Conservation (phyloP, 2,329 filamentous ascomycete genomes). For the Penicillium sp. region DNA sequence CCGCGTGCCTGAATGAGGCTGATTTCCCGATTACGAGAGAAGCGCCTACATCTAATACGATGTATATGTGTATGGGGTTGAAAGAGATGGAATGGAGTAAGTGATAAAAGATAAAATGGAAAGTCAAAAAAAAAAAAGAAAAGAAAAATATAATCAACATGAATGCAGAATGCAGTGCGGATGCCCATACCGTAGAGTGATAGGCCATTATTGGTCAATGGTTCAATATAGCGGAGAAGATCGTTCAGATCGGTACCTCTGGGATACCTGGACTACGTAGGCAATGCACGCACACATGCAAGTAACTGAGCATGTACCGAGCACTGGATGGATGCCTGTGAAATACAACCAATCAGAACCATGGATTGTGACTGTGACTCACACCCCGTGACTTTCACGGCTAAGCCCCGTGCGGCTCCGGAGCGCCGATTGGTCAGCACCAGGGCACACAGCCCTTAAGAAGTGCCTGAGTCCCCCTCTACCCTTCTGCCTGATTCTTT, state of each 20-base stretch:
- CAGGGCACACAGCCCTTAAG: slow-evolving; percentile 31
- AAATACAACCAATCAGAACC: slow-evolving; percentile 28
- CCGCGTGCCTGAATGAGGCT: neutral
- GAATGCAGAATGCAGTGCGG: neutral
- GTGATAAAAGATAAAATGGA: neutral
- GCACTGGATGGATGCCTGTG: slow-evolving; percentile 1
- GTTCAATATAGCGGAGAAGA: neutral
- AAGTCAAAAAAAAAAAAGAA: neutral
- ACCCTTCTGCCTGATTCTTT: slow-evolving; percentile 36
- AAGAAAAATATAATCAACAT: neutral
- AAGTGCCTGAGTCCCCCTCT: slow-evolving; percentile 40
- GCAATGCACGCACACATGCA: neutral
- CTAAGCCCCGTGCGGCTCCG: slow-evolving; percentile 18
- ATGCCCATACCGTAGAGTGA: neutral
- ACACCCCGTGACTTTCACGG: slow-evolving; percentile 34
- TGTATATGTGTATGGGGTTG: neutral
- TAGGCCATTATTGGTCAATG: slow-evolving; percentile 2
- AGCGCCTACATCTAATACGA: neutral
- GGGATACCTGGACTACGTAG: neutral
- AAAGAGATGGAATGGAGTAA: neutral
- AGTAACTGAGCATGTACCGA: neutral
- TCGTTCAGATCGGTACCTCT: neutral
- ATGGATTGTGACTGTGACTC: slow-evolving; percentile 32
- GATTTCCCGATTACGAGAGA: neutral
- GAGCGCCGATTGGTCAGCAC: slow-evolving; percentile 26